Evolutionary conservation across 2,329 filamentous ascomycete species (phyloP), one percentile per base, ranked within the genome.

Genomic region (Calonectria crousiana): DNA sequence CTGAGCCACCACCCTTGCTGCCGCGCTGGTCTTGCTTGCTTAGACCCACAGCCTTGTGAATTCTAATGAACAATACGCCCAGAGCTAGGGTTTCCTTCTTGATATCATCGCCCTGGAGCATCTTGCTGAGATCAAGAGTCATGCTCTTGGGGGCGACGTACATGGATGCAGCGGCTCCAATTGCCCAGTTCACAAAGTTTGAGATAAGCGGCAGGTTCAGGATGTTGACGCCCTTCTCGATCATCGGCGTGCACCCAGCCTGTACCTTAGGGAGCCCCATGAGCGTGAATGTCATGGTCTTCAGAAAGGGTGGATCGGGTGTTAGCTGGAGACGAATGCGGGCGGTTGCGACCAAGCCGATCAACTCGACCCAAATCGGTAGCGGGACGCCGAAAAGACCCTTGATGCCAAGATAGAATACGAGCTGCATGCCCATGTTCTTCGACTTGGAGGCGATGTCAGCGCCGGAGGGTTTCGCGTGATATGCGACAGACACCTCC

Each of bases 351-450:
- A 98, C 94, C n/a, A 98, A 88, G 23, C 95, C 93, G 78, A 94
- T 92, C n/a, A 98, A 88, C 84, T 98, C 96, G 71, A 98, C 95
- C 89, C 90, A 97, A 64, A 98, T 94, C 0, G 95, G 95, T 26
- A 98, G 88, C 0, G 95, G 95, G 0, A 98, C 93, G 34, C 96
- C 96, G 78, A 98, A 97, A 6, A 98, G 88, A 0, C 96, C 96
- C 82, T 94, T 95, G 81, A 98, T 88, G 72, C 97, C 97, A 1
- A 98, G 90, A 77, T 98, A 98, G 84, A 99, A 98, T 11, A 98
- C 92, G 18, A 98, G 86, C 80, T 97, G 94, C 95, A 98, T 98
- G 81, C 98, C 96, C 95, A 98, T 98, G 83, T 98, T 98, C 78
- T 94, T 92, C 8, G 95, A 95, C 84, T 96, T 97, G 58, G 94